Evolutionary conservation across 305 asterid genomes (phyloP).

Genomic region (Solanum aculeatissimum): DNA sequence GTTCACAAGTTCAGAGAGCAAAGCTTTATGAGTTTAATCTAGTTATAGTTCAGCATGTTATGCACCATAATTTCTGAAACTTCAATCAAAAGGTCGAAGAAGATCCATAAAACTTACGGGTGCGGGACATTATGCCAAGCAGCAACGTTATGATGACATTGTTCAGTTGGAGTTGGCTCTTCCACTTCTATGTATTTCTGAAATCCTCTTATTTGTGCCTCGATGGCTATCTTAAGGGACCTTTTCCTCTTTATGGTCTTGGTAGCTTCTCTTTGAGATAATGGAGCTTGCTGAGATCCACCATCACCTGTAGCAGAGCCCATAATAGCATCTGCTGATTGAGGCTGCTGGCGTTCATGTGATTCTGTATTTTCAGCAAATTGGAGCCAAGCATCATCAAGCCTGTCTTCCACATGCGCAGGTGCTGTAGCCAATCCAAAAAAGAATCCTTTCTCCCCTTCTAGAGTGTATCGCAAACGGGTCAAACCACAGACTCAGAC

Average conservation of each 20-base stretch:
- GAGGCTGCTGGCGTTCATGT: conserved; percentile 8
- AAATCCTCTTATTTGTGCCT: conserved; percentile 69
- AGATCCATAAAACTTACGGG: conserved; percentile 46
- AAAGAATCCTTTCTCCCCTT: conserved; percentile 61
- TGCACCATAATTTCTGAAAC: neutral
- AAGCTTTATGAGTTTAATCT: neutral
- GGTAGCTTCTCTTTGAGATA: conserved; percentile 24
- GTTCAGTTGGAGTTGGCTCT: conserved; percentile 43
- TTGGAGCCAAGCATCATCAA: conserved; percentile 94
- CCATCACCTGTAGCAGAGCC: conserved; percentile 62
- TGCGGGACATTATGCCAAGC: conserved; percentile 96
- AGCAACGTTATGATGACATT: conserved; percentile 69
- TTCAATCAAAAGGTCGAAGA: neutral
- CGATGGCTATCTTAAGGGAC: conserved; percentile 64
- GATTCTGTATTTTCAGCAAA: conserved; percentile 72
- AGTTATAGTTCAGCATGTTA: neutral
- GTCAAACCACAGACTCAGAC: neutral
- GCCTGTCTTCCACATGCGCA: conserved; percentile 90
- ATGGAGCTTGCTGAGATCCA: conserved; percentile 47
- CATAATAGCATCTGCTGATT: conserved; percentile 46
- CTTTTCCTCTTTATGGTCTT: conserved; percentile 54
- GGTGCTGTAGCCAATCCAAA: conserved; percentile 97
- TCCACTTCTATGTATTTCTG: conserved; percentile 47
- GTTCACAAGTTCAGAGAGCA: neutral
- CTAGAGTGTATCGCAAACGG: conserved; percentile 11